A percentile compares a stretch with the other conserved stretches of the same genome.
These are phyloP conservation scores for Collybiopsis luxurians DNA, from an alignment of 768 basidiomycete species.

Conservation along the genomic window DNA sequence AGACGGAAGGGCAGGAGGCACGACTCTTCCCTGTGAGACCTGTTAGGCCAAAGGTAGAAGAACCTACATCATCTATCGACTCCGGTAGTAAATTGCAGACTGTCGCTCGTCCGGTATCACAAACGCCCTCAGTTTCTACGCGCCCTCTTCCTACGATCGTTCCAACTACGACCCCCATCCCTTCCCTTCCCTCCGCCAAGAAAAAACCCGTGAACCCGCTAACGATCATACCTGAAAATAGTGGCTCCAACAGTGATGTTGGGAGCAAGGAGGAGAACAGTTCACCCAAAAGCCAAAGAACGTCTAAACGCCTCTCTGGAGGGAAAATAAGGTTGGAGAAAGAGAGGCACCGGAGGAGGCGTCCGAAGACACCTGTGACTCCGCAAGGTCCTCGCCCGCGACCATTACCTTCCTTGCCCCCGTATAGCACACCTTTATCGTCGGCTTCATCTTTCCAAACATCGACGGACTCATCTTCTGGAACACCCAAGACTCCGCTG, in stretches of 20 bases:
- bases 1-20: not conserved
- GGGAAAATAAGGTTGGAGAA: not conserved
- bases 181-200: not conserved
- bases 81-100: too few relatives aligned
- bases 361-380: not conserved
- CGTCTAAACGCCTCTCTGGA: constrained; percentile 2
- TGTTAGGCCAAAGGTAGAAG: not conserved
- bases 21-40: not conserved
- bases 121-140: too few relatives aligned
- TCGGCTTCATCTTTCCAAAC: not conserved
- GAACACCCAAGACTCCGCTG: not conserved
- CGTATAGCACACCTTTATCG: not conserved
- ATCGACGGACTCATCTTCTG: not conserved
- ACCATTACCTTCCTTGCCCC: not conserved
- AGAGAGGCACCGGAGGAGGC: constrained; percentile 3
- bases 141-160: not conserved
- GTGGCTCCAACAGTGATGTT: not conserved
- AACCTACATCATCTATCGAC: too few relatives aligned
- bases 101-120: too few relatives aligned
- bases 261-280: not conserved
- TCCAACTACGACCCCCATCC: not conserved
- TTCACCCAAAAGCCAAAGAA: not conserved
- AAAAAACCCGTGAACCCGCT: not conserved
- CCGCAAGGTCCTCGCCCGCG: constrained; percentile 5
- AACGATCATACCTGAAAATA: constrained; percentile 1